A percentile compares a stretch with the other conserved stretches of the same genome.
Conservation (phyloP, 768 basidiomycete species). For the Rhodotorula diobovata region DNA sequence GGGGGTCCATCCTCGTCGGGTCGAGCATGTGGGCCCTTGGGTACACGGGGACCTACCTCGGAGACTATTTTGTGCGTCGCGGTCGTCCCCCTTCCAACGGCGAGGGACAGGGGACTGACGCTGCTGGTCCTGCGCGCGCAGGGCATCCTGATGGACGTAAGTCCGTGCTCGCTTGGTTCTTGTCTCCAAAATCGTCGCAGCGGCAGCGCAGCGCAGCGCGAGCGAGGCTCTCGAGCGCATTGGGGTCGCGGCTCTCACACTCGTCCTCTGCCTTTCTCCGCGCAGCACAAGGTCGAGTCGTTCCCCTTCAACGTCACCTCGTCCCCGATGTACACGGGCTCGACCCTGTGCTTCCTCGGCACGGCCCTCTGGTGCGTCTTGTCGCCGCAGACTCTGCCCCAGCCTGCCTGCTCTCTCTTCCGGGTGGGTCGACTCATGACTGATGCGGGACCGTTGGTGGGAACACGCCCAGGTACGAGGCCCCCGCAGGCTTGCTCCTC, state of each 20-base stretch:
- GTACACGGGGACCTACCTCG: constrained; percentile 80
- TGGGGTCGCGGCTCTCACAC: background rate
- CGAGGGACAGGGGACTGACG: background rate
- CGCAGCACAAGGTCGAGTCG: constrained; percentile 61
- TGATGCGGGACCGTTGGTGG: background rate
- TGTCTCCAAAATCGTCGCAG: too few relatives aligned
- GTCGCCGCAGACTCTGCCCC: constrained; percentile 1
- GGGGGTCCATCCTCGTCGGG: constrained; percentile 80
- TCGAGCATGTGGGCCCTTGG: constrained; percentile 86
- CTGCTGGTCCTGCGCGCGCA: background rate
- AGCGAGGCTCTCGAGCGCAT: too few relatives aligned
- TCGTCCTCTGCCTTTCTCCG: too few relatives aligned
- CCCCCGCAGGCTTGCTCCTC: constrained; percentile 76
- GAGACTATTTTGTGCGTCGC: constrained; percentile 47
- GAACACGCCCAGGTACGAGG: constrained; percentile 61
- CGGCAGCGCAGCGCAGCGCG: too few relatives aligned
- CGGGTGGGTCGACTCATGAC: background rate
- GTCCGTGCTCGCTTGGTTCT: constrained; percentile 44
- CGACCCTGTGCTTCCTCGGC: constrained; percentile 81
- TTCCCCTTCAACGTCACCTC: constrained; percentile 93
- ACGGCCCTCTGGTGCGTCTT: constrained; percentile 76
- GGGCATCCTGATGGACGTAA: constrained; percentile 61
- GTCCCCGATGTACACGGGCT: constrained; percentile 97
- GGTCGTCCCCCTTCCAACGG: background rate
- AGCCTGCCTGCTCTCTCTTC: background rate